Evolutionary conservation across 345 rosid species (phyloP), one percentile per base, ranked within the genome.

Genomic region (Murraya koenigii): DNA sequence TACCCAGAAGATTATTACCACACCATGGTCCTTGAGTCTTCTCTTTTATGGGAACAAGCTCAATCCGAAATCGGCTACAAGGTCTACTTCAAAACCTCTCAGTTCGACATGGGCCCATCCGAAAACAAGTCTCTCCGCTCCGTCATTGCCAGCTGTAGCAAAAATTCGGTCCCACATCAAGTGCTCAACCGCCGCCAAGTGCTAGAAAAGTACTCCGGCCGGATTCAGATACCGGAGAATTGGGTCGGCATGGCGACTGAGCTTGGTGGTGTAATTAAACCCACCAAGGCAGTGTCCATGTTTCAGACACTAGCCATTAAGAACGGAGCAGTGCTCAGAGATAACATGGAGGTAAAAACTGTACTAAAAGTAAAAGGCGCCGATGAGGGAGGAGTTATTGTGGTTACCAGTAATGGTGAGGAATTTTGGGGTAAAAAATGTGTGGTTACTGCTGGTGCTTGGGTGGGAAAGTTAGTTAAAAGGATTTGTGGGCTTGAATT

Each of bases 271-370:
- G 87, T 93, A 19, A 84, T 95, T 22, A 95, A 90, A 82, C 95
- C 97, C 66, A 92, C 98, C 1, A 95, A 95, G 75, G 97, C 99
- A 0, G 98, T 92, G 20, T 88, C 97, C 5, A 93, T 93, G 99
- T 93, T 87, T 70, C 99, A 91, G 60, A 82, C 90, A 6, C 84
- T 93, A 0, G 98, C 98, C 1, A 25, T 73, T 10, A 66, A 81
- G 63, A 77, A 87, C 15, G 96, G 98, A 1, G 92, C 94, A 3
- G 65, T 86, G 35, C 77, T 95, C n/a, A 91, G 83, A 58, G 98
- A 95, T 81, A 83, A 88, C 80, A 80, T 74, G 60, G 84, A 91
- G 75, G 99, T 93, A 39, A 75, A 44, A 1, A 80, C 71, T 33
- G 83, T 95, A 7, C 79, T 74, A 89, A 33, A 74, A 94, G 86